These are phyloP conservation scores for Fusarium coffeatum DNA, from an alignment of 2,329 filamentous ascomycete genomes.

Conservation along the genomic window DNA sequence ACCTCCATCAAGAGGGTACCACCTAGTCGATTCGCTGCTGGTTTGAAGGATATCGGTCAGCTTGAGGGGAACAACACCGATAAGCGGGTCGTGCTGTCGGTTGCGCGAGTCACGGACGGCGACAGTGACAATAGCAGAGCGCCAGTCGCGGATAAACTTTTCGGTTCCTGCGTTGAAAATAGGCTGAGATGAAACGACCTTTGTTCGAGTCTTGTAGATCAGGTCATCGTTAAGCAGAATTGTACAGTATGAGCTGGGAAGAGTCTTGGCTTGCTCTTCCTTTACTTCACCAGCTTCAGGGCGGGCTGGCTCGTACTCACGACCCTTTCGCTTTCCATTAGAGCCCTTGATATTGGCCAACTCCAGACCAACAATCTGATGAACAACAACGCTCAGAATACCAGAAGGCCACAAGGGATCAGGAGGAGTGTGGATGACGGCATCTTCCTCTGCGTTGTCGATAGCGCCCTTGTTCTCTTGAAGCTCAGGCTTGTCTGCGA, in stretches of 20 bases:
- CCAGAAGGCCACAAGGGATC: slow-evolving; percentile 97
- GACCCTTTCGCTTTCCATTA: slow-evolving; percentile 81
- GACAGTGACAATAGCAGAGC: slow-evolving; percentile 85
- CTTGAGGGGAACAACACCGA: slow-evolving; percentile 91
- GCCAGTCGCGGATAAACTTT: slow-evolving; percentile 92
- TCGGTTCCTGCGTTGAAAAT: slow-evolving; percentile 98
- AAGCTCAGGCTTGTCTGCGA: slow-evolving; percentile 79
- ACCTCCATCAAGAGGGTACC: slow-evolving; percentile 97
- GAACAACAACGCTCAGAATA: slow-evolving; percentile 84
- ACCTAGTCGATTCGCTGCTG: slow-evolving; percentile 85
- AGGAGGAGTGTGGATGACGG: slow-evolving; percentile 88
- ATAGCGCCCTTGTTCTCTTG: slow-evolving; percentile 87
- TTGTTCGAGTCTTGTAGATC: slow-evolving; percentile 92
- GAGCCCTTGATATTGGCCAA: slow-evolving; percentile 92
- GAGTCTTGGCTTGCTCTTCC: slow-evolving; percentile 80
- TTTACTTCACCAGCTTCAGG: slow-evolving; percentile 83
- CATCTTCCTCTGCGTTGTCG: slow-evolving; percentile 78
- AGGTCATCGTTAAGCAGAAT: slow-evolving; percentile 90
- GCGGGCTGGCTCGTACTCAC: slow-evolving; percentile 89
- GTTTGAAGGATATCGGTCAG: slow-evolving; percentile 89
- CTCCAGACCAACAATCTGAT: slow-evolving; percentile 95
- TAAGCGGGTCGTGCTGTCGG: slow-evolving; percentile 91
- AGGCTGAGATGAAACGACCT: slow-evolving; percentile 92
- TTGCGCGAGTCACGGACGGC: slow-evolving; percentile 90
- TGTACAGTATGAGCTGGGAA: slow-evolving; percentile 94